Base-by-base conservation (phyloP, 2,329 filamentous ascomycete genomes). In the Metarhizium anisopliae region DNA sequence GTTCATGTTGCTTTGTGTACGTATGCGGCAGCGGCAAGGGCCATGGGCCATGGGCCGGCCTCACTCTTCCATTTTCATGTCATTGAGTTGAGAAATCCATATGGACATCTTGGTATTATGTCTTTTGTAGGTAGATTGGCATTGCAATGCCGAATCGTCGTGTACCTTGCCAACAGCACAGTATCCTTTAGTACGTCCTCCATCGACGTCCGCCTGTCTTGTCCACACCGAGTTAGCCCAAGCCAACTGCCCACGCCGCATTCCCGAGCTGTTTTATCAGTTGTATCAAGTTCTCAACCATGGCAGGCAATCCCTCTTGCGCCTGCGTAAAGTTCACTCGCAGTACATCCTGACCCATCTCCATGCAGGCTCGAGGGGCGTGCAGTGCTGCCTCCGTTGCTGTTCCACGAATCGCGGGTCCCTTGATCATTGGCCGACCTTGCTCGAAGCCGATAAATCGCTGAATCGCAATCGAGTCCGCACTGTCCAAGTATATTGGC, bases 221-320 rank as follows among this genome's bases (percentile, higher is more conserved):
- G 32, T 35, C 38, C 13, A 16, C 8, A 2, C 38, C 38, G 4
- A 40, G 1, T 16, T 16, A 71, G 14, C 67, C 65, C 50, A 71
- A 42, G 6, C 70, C 69, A 14, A 70, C 68, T 14, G 66, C 67
- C 68, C 69, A 70, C 2, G 78, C 77, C 4, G 79, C 78, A 60
- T 75, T 74, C 4, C 79, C 78, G 53, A 88, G 67, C 59, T 84
- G 82, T 59, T 78, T 78, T 62, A 89, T 79, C 60, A 89, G 68
- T 50, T 82, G 77, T 50, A 83, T 79, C 51, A 89, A 66, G 58
- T 88, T 89, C 61, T 87, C 84, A 1, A 88, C 84, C 49, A 90
- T 75, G 0, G 84, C 79, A 13, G 85, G 82, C 57, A 76, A 61
- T 14, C 25, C 55, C 35, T 77, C 75, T 35, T 72, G 68, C 1